Base-by-base conservation (phyloP, 2,329 filamentous ascomycete genomes). In the Botryotinia calthae region DNA sequence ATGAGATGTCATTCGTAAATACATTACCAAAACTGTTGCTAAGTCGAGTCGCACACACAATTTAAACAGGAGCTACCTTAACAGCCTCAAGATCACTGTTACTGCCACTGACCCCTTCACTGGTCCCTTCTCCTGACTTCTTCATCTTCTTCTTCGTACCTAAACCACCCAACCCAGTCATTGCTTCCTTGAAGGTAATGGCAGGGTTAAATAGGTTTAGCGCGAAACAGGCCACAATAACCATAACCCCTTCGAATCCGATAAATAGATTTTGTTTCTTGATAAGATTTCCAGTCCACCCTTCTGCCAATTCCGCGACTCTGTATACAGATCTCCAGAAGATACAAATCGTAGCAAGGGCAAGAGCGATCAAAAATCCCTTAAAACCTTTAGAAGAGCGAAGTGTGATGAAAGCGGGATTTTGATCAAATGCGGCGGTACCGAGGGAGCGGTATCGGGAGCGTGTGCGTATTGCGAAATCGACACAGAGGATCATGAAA, bases 311-410 rank as follows among this genome's bases (percentile, higher is more conserved):
- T 80, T 90, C 88, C 0, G 85, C 85, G 34, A 89, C 86, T 69
- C 89, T 84, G 77, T 87, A 91, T 42, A 87, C 84, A 62, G 84
- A 87, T 37, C 88, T 82, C 54, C 87, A 85, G 73, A 89, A 86
- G 75, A 90, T 87, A 69, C 83, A 84, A 1, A 89, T 73, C 12
- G 87, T 89, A 0, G 87, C 85, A 4, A 88, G 76, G 0, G 82
- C 77, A 34, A 88, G 81, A 6, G 78, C 76, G 40, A 25, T 48
- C 4, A 78, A 48, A 69, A 77, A 77, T 4, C 74, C 76, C 25
- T 79, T 51, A 80, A 82, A 76, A 5, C 59, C 71, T 51, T 54
- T 71, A 14, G 70, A 72, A 16, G 61, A 40, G 4, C 76, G 75
- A n/a, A 76, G 48, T 8, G 69, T 48, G 34, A 75, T 56, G 64